Conservation (phyloP, 139 green algal species). For the Chlamydomonas incerta region DNA sequence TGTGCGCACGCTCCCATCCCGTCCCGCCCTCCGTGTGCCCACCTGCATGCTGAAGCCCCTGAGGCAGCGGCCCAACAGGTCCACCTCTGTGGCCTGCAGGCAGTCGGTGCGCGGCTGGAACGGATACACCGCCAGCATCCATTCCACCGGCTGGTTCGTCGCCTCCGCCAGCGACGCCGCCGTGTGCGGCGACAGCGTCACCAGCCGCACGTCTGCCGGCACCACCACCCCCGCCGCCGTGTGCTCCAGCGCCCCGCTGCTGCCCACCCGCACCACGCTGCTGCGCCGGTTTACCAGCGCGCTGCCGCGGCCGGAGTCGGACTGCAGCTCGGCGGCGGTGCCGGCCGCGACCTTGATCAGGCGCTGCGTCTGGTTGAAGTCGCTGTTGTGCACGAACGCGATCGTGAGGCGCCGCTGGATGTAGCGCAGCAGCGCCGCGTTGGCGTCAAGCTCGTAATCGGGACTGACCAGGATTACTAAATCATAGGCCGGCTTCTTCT, state of each 20-base stretch:
- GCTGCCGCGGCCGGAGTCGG: not conserved
- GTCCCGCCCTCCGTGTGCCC: too few species aligned
- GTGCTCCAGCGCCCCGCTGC: not conserved
- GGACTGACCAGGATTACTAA: slow-evolving; percentile 49
- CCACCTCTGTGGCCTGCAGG: slow-evolving; percentile 14
- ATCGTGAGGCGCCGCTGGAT: slow-evolving; percentile 31
- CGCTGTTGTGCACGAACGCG: slow-evolving; percentile 50
- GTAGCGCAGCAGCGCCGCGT: slow-evolving; percentile 27
- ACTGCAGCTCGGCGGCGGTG: not conserved
- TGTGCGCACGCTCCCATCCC: not conserved
- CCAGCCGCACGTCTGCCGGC: slow-evolving; percentile 1
- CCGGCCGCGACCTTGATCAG: not conserved
- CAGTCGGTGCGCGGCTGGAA: slow-evolving; percentile 30
- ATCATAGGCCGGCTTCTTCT: slow-evolving; percentile 10
- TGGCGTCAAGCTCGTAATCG: slow-evolving; percentile 53
- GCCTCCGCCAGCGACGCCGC: not conserved
- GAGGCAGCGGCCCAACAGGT: slow-evolving; percentile 47
- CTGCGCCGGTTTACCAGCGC: not conserved
- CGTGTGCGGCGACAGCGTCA: slow-evolving; percentile 53
- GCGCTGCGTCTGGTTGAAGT: slow-evolving; percentile 30
- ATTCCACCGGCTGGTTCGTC: slow-evolving; percentile 6
- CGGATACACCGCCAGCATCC: slow-evolving; percentile 45
- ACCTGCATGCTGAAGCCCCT: slow-evolving; percentile 51
- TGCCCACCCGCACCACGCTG: too few species aligned
- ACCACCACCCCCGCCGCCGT: too few species aligned